Evolutionary conservation across 371 early-diverging fungal species (phyloP).

Genomic region (Mucor lusitanicus): DNA sequence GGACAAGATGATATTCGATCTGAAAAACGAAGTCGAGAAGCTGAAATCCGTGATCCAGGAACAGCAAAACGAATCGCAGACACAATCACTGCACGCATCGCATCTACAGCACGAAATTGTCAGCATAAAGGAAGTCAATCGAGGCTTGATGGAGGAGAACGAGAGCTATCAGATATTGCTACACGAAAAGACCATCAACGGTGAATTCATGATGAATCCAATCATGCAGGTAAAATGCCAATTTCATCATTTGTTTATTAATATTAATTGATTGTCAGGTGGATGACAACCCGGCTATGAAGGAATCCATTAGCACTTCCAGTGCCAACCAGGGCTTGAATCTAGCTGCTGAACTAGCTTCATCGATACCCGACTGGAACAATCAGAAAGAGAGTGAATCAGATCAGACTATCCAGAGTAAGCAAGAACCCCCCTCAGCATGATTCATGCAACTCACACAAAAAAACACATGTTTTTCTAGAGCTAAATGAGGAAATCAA

Average conservation of each 20-base stretch:
- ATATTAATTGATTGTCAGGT: conserved; percentile 6
- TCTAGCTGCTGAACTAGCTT: conserved; percentile 65
- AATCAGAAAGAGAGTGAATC: conserved; percentile 18
- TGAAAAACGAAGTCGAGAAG: conserved; percentile 45
- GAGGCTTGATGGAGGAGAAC: conserved; percentile 79
- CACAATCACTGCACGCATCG: conserved; percentile 45
- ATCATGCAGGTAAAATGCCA: conserved; percentile 47
- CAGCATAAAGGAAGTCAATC: conserved; percentile 71
- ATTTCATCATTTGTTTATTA: neutral
- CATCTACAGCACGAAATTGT: conserved; percentile 59
- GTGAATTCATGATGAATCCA: conserved; percentile 73
- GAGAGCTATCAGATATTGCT: conserved; percentile 82
- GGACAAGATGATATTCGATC: conserved; percentile 45
- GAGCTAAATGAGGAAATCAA: conserved; percentile 50
- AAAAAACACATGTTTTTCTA: conserved; percentile 8
- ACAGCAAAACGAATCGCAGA: conserved; percentile 36
- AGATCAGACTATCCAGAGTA: conserved; percentile 20
- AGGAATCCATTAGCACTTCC: conserved; percentile 13
- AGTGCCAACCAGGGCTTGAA: conserved; percentile 34
- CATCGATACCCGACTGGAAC: conserved; percentile 26
- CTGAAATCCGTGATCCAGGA: conserved; percentile 42
- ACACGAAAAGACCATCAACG: conserved; percentile 81
- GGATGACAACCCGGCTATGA: conserved; percentile 7
- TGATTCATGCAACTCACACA: neutral
- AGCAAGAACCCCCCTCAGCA: neutral